Base-by-base conservation (phyloP, 108 stramenopile species). In the Cyclostephanos tholiformis region DNA sequence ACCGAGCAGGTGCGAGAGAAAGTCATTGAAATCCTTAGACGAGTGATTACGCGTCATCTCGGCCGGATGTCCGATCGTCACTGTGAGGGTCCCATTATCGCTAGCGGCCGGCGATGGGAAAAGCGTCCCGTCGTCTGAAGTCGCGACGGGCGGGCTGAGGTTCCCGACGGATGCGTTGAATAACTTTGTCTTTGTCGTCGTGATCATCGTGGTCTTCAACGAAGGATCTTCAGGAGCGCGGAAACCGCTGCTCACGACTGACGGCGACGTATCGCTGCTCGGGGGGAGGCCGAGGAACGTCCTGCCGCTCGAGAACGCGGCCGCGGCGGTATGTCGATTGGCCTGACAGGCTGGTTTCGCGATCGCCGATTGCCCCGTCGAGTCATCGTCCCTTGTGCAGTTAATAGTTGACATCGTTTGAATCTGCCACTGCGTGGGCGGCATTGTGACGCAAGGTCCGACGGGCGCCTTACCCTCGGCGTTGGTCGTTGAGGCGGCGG, bases 1-100 rank as follows among this genome's bases (percentile, higher is more conserved):
- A 27, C 68, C 69, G 38, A 80, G 61, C 25, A 80, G 66, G 19
- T 73, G 66, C 30, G 69, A 63, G 6, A 72, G 55, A 20, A 74
- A 9, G 36, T 65, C 58, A 69, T 67, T 67, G 60, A 61, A 73
- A 30, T 60, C 55, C 35, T 63, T 35, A 30, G 0, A 2, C 10
- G 62, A 23, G 16, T 29, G 53, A 25, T 22, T 8, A 14, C 16
- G 44, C 44, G 16, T 46, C 44, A 14, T 16, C 44, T 46, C 44
- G 44, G 3, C 13, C 16, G 44, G 1, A 16, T 46, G 53, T 26
- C 23, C 44, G 44, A 46, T 3, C 44, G 16, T 46, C 44, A 14
- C 16, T 13, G 44, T 4, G 44, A 46, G 14, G 44, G 44, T 46
- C 44, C 2, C 13, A 14, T 46, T 46, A 4, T 46, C 3, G 44